Evolutionary conservation across 768 basidiomycete species (phyloP), one percentile per base, ranked within the genome.

Genomic region (Galerina marginata): DNA sequence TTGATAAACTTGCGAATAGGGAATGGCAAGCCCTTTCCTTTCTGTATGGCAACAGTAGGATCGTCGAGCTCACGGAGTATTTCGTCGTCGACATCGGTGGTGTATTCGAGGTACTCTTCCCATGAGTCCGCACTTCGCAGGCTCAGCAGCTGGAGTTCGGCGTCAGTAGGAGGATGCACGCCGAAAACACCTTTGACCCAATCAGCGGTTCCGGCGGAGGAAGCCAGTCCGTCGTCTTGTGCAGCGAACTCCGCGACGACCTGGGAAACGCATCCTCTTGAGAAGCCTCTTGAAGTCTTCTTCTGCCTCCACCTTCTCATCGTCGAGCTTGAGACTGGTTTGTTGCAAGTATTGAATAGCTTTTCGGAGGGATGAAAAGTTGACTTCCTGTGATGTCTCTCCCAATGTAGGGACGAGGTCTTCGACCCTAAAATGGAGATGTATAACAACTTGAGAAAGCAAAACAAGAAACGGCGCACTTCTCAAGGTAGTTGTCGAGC

Each of bases 401-500:
- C 54, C 49, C 63, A 66, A 59, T 66, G 60, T 51, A 23, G 72
- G 69, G 9, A 75, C 75, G 26, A 88, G 75, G 6, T 69, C 69
- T 66, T 90, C 81, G 46, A 92, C 86, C 29, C 84, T 87, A 55
- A 16, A 29, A 59, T 54, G 10, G 29, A 38, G 25, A 20, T 48
- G 43, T 23, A 54, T 23, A 26, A 42, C 50, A 6, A 15, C 54
- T 12, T 25, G 11, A 12, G 39, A 26, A 38, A 23, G 23, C 5
- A 7, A 23, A 49, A n/a, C 12, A 49, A 40, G 12, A 56, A 23
- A 12, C 4, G 11, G 58, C 83, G 66, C 67, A 91, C 89, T 77
- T 79, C 40, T 81, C 77, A 11, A 90, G 79, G 64, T 92, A 92
- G 7, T 80, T 74, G 45, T 79, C 75, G n/a, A 92, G 77, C 68